Evolutionary conservation across 2,329 filamentous ascomycete genomes (phyloP).

Genomic region (Aureobasidium subglaciale): DNA sequence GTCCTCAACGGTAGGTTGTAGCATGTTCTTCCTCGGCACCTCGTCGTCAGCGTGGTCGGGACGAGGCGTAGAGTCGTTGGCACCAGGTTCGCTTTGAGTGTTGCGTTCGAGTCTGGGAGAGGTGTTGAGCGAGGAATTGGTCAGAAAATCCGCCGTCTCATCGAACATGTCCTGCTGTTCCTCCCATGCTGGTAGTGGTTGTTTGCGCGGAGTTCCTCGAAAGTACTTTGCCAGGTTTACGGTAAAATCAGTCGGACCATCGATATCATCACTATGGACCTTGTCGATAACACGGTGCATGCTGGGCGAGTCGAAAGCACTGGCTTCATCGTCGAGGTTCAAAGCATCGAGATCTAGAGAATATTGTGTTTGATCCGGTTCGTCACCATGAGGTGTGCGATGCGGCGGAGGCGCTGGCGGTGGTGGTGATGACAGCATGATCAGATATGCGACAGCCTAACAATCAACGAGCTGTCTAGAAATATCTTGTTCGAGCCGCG

Average conservation of each 20-base stretch:
- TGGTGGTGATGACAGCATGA: constrained; percentile 19
- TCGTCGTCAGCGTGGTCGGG: constrained; percentile 18
- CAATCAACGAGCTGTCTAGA: neutral
- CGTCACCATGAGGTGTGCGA: neutral
- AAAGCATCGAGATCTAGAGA: constrained; percentile 29
- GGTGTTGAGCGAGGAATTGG: constrained; percentile 17
- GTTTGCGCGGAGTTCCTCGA: constrained; percentile 9
- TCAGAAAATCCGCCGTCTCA: constrained; percentile 1
- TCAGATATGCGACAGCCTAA: constrained; percentile 2
- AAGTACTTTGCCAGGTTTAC: constrained; percentile 31
- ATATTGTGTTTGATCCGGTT: constrained; percentile 21
- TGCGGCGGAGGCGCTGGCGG: constrained; percentile 8
- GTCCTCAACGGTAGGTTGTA: constrained; percentile 30
- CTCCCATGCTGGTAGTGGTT: constrained; percentile 2
- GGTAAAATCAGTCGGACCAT: constrained; percentile 33
- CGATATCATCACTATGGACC: constrained; percentile 30
- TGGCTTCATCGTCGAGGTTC: constrained; percentile 20
- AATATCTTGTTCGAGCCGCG: constrained; percentile 10
- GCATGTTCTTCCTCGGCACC: constrained; percentile 22
- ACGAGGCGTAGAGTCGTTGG: constrained; percentile 18
- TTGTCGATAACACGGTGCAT: constrained; percentile 20
- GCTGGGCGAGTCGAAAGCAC: constrained; percentile 18
- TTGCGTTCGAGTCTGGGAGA: neutral
- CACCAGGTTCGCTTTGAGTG: neutral
- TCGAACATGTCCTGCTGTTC: constrained; percentile 2